Evolutionary conservation across 139 green algal species (phyloP).

Genomic region (Desmodesmus armatus): DNA sequence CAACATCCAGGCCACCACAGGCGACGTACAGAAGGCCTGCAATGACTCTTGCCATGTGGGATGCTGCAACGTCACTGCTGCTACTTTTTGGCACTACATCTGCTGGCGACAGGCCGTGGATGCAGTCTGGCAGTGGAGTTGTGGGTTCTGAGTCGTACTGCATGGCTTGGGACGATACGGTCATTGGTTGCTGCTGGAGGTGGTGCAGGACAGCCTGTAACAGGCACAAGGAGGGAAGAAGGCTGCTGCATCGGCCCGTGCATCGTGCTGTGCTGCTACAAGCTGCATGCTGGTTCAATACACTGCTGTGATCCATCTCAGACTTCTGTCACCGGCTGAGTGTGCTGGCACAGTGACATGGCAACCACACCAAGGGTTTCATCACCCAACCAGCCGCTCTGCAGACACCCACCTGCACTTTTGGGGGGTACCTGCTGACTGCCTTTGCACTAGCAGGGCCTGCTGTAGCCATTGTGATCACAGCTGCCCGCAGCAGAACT

Average conservation of each 20-base stretch:
- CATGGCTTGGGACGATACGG: constrained; percentile 2
- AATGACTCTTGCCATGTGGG: constrained; percentile 11
- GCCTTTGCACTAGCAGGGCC: too few relatives aligned
- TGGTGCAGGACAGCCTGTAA: constrained; percentile 24
- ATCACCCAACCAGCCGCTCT: too few relatives aligned
- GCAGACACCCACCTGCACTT: too few relatives aligned
- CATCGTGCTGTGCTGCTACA: not conserved
- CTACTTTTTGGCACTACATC: constrained; percentile 38
- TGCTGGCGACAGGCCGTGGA: constrained; percentile 41
- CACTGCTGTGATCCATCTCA: not conserved
- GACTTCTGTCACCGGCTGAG: too few relatives aligned
- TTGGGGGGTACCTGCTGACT: too few relatives aligned
- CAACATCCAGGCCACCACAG: constrained; percentile 50
- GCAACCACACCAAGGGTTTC: too few relatives aligned
- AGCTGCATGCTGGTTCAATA: not conserved
- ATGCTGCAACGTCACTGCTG: not conserved
- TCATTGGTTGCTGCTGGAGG: constrained; percentile 37
- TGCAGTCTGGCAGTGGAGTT: constrained; percentile 29
- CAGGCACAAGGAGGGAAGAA: not conserved
- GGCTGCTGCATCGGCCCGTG: too few relatives aligned
- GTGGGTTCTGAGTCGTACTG: constrained; percentile 46
- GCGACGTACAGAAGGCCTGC: constrained; percentile 34
- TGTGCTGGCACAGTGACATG: too few relatives aligned
- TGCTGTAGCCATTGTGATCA: too few relatives aligned
- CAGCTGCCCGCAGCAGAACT: too few relatives aligned